Evolutionary conservation across 169 alveolate species (phyloP), one percentile per base, ranked within the genome.

Genomic region (Eimeria necatrix): DNA sequence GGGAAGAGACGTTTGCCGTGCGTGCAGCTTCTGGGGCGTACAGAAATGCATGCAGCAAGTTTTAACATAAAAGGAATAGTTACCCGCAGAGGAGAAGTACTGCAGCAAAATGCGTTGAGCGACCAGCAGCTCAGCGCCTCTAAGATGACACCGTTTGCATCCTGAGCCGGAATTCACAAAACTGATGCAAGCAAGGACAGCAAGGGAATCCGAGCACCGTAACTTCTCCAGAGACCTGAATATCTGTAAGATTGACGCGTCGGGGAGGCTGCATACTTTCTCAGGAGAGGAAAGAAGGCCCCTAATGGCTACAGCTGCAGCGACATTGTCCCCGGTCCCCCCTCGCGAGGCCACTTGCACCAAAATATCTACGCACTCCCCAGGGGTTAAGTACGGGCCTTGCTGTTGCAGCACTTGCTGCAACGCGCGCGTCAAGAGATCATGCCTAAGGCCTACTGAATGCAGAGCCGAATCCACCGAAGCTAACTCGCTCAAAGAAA

Each of bases 71-170:
- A 74, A 48, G 61, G 8, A 52, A 59, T 6, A n/a, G 71, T 53
- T 80, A 81, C 95, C 95, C 41, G 70, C 93, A 5, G 76, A 60
- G 8, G 95, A 64, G 41, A 81, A 59, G 74, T 59, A 24, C 64
- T 78, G 92, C 49, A 78, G 60, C 51, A 92, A 16, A 64, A 92
- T 59, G 32, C 95, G 95, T 78, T 92, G 95, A 49, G 46, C 87
- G 56, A 92, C 95, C 24, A 92, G 95, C 60, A 78, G 60, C 59
- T 22, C 90, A 4, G 95, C 91, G 49, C 78, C 94, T 49, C 70
- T 52, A 41, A 53, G 4, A 49, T 51, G 49, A 12, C 60, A 1
- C 78, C 16, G 41, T 12, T 16, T 70, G 32, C 51, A n/a, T 2
- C 4, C 60, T 18, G 20, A 14, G 49, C 20, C 14, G 48, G 32